Percentiles rank a stretch among this genome's conserved stretches.
These are phyloP conservation scores for Allomyces macrogynus DNA, from an alignment of 192 early-diverging fungal species.

Conservation along the genomic window DNA sequence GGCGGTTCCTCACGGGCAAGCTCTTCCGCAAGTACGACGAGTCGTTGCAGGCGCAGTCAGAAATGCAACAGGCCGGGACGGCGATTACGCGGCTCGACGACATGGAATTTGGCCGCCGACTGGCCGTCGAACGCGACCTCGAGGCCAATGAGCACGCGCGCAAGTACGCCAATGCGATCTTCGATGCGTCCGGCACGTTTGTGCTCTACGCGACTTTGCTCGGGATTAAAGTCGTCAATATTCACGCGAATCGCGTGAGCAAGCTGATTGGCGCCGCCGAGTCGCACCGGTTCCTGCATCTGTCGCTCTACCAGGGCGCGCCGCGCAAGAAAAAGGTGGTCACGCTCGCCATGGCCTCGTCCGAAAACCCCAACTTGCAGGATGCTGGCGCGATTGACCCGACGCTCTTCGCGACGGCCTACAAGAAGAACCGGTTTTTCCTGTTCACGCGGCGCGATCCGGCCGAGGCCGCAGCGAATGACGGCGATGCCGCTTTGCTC, in stretches of 20 bases:
- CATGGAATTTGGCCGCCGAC: conserved; percentile 92
- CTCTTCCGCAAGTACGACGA: conserved; percentile 82
- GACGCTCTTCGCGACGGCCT: conserved; percentile 75
- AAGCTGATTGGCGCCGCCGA: conserved; percentile 78
- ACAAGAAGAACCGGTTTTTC: conserved; percentile 81
- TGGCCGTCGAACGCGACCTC: conserved; percentile 74
- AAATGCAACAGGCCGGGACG: conserved; percentile 76
- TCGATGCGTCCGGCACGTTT: conserved; percentile 78
- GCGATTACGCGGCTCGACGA: conserved; percentile 65
- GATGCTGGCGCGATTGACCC: conserved; percentile 53
- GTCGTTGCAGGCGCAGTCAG: conserved; percentile 50
- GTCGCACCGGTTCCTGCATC: conserved; percentile 69
- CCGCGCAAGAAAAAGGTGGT: conserved; percentile 43
- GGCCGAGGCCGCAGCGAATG: conserved; percentile 22
- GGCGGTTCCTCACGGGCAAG: conserved; percentile 63
- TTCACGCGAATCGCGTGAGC: conserved; percentile 63
- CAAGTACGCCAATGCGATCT: conserved; percentile 51
- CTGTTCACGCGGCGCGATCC: conserved; percentile 79
- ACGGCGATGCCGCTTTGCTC: conserved; percentile 16
- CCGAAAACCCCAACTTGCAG: conserved; percentile 53
- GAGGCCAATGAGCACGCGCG: conserved; percentile 48
- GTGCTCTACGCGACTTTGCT: conserved; percentile 81
- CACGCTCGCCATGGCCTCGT: conserved; percentile 52
- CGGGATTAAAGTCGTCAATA: conserved; percentile 87
- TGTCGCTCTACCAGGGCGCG: conserved; percentile 77